phyloP scores from a whole-genome alignment of 495 filamentous ascomycete species.

The Tetracladium setigerum region DNA sequence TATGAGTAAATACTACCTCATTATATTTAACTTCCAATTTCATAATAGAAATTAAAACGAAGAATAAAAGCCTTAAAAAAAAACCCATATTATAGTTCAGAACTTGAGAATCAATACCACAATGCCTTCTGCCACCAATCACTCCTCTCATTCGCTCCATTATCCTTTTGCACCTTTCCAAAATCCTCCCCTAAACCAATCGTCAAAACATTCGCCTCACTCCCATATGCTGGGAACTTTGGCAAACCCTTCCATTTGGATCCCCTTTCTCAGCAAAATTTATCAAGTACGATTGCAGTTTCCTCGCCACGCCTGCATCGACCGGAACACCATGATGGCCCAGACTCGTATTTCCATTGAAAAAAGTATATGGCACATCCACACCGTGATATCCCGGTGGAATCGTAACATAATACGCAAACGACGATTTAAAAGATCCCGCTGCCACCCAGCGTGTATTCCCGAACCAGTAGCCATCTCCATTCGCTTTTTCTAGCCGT shows the following conservation, averaged over 20 bases:
- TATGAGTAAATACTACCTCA: too few species aligned
- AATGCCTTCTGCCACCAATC: constrained; percentile 40
- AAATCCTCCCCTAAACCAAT: constrained; percentile 10
- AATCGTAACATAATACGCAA: constrained; percentile 53
- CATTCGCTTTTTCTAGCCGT: constrained; percentile 25
- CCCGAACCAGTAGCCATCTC: constrained; percentile 41
- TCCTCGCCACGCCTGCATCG: constrained; percentile 39
- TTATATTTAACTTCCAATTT: too few species aligned
- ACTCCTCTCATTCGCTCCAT: constrained; percentile 23
- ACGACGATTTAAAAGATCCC: constrained; percentile 25
- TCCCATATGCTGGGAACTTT: constrained; percentile 16
- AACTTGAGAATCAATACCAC: constrained; percentile 2
- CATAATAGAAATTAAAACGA: too few species aligned
- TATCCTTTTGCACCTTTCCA: constrained; percentile 10
- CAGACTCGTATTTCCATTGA: constrained; percentile 33
- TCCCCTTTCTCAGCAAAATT: constrained; percentile 38
- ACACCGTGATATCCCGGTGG: constrained; percentile 46
- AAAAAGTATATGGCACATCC: constrained; percentile 49
- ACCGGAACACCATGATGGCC: constrained; percentile 24
- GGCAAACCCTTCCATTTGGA: constrained; percentile 22
- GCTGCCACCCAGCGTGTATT: constrained; percentile 35
- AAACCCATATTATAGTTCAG: background rate
- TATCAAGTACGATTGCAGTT: constrained; percentile 53
- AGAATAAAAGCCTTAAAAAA: too few species aligned
- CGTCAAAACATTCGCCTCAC: constrained; percentile 5